Evolutionary conservation across 768 basidiomycete genomes (phyloP), one percentile per base, ranked within the genome.

Genomic region (Cystobasidium onofrii): DNA sequence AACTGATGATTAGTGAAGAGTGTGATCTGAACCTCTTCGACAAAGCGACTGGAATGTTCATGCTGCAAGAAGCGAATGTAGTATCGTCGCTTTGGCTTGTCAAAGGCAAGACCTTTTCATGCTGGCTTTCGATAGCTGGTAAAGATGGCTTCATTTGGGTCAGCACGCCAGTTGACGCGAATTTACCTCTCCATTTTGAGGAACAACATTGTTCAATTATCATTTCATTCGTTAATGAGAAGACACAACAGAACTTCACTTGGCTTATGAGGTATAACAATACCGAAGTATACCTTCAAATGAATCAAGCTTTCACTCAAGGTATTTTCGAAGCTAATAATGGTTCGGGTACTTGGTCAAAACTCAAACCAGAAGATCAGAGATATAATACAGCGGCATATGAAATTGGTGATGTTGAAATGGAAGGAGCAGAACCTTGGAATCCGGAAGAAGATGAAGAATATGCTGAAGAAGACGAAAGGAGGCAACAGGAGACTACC

Each of bases 211-310:
- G 78, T 60, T 90, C 93, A 1, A 85, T 97, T 78, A 94, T 93
- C 34, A 98, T 96, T 90, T 95, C 93, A 76, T 84, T 91, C 80
- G 79, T 85, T 50, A 83, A 84, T 46, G 84, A 84, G n/a, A 81
- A 83, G 27, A 34, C 84, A 84, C 33, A 81, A 81, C 73, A 73
- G 64, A 75, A 77, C 85, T 87, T 75, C 86, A 84, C 77, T 90
- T 98, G 93, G 92, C 87, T 91, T 27, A 85, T 97, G 75, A 85
- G 87, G 73, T 93, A 96, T 78, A 76, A 79, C 1, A 81, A 82
- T 18, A 76, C 83, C 66, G 87, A 87, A 27, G 84, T 83, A 13
- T 94, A 88, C 78, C 80, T 83, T 23, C 79, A 77, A 4, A 89
- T 91, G 81, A 84, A 88, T 76, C 81, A 83, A 36, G 83, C 84